Evolutionary conservation across 1,284 basidiomycete species (phyloP).

Genomic region (Leucoagaricus sp.): DNA sequence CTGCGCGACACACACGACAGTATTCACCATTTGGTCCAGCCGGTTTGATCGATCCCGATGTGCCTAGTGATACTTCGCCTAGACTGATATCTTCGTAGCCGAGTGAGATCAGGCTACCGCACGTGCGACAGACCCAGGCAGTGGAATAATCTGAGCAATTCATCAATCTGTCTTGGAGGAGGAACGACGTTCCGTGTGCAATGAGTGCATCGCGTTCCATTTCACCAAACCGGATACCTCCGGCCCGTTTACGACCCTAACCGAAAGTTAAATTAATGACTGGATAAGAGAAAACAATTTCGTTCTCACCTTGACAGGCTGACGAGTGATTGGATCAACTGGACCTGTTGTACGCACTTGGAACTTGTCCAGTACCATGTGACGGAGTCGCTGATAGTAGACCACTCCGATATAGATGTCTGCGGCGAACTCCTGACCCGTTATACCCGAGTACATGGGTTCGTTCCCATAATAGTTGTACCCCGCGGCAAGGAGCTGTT

Average conservation of each 20-base stretch:
- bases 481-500: conserved; percentile 91
- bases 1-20: conserved; percentile 85
- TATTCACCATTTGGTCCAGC: conserved; percentile 83
- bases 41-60: conserved; percentile 50
- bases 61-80: conserved; percentile 59
- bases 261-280: conserved; percentile 1
- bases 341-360: conserved; percentile 98
- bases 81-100: conserved; percentile 88
- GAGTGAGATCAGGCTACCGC: conserved; percentile 93
- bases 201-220: conserved; percentile 99
- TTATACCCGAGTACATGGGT: conserved; percentile 99
- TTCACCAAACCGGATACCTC: conserved; percentile 99
- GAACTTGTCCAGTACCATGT: conserved; percentile 99
- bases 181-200: conserved; percentile 97
- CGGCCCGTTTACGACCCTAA: conserved; percentile 95
- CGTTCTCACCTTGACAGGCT: conserved; percentile 88
- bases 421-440: conserved; percentile 96
- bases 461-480: conserved; percentile 99
- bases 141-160: conserved; percentile 99
- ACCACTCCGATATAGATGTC: conserved; percentile 99
- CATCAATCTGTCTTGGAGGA: conserved; percentile 98
- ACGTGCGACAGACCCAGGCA: conserved; percentile 96
- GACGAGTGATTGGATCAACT: conserved; percentile 93
- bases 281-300: background rate
- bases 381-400: conserved; percentile 97